Conservation (phyloP, 306 rosid species). For the Geum urbanum region DNA sequence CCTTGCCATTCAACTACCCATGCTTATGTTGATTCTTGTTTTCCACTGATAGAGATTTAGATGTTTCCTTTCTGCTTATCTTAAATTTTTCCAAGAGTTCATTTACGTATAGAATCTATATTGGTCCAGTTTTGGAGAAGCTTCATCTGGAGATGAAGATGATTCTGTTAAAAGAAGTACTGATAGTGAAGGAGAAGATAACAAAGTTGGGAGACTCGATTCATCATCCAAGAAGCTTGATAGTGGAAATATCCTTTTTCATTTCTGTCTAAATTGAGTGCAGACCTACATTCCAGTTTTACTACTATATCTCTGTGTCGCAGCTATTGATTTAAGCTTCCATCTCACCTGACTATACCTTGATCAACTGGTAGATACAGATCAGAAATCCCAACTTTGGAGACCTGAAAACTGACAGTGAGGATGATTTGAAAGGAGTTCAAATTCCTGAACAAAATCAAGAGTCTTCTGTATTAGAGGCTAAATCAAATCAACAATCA, state of each 20-base stretch:
- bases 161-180: conserved; percentile 31
- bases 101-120: conserved; percentile 7
- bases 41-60: conserved; percentile 11
- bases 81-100: neutral
- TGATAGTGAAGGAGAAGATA: conserved; percentile 35
- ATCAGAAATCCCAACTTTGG: conserved; percentile 18
- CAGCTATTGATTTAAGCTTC: neutral
- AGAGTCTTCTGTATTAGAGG: conserved; percentile 30
- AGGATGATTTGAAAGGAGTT: conserved; percentile 33
- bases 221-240: conserved; percentile 27
- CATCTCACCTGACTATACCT: neutral
- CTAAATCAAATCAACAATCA: conserved; percentile 37
- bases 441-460: conserved; percentile 35
- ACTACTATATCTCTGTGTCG: neutral
- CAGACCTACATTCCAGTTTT: neutral
- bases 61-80: conserved; percentile 5
- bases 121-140: conserved; percentile 42
- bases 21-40: neutral
- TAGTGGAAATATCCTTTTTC: conserved; percentile 36
- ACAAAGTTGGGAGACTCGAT: conserved; percentile 21
- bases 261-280: conserved; percentile 8
- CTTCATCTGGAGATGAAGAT: conserved; percentile 40
- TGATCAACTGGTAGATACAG: conserved; percentile 31
- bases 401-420: conserved; percentile 17
- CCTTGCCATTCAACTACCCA: conserved; percentile 17